Conservation (phyloP, 2,329 filamentous ascomycete species). For the Bipolaris gigantea region DNA sequence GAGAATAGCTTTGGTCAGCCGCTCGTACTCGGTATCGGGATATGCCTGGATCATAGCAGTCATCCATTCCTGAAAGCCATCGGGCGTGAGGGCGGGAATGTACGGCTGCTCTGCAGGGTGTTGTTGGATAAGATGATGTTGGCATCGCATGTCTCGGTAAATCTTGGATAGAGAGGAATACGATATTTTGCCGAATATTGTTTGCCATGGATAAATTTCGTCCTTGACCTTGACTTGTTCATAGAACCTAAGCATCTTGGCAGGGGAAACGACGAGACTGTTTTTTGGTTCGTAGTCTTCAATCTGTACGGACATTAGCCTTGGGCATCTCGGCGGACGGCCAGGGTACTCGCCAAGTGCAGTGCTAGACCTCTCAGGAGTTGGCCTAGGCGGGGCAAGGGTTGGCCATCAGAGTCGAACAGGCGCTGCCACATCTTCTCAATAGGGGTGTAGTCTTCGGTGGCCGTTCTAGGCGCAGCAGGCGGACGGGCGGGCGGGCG, state of each 20-base stretch:
- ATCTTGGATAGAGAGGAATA: conserved; percentile 49
- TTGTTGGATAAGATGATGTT: conserved; percentile 54
- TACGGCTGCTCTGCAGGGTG: conserved; percentile 47
- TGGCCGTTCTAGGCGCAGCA: conserved; percentile 34
- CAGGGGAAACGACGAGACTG: conserved; percentile 72
- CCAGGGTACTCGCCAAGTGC: conserved; percentile 62
- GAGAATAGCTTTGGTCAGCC: conserved; percentile 68
- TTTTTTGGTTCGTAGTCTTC: conserved; percentile 68
- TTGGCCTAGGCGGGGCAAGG: conserved; percentile 69
- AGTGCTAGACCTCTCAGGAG: conserved; percentile 73
- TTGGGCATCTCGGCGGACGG: neutral
- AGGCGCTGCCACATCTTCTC: conserved; percentile 77
- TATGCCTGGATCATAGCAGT: conserved; percentile 72
- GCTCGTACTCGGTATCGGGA: conserved; percentile 72
- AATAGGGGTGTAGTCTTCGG: conserved; percentile 45
- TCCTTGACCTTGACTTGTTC: conserved; percentile 63
- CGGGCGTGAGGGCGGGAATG: conserved; percentile 52
- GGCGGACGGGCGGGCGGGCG: conserved; percentile 30
- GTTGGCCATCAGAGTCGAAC: conserved; percentile 68
- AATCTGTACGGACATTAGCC: conserved; percentile 53
- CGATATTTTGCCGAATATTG: conserved; percentile 55
- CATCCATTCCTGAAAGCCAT: conserved; percentile 63
- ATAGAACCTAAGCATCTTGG: conserved; percentile 77
- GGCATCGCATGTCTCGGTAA: conserved; percentile 52
- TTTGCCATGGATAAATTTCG: conserved; percentile 70